Conservation (phyloP, 768 basidiomycete species). For the Coprinellus aureogranulatus region DNA sequence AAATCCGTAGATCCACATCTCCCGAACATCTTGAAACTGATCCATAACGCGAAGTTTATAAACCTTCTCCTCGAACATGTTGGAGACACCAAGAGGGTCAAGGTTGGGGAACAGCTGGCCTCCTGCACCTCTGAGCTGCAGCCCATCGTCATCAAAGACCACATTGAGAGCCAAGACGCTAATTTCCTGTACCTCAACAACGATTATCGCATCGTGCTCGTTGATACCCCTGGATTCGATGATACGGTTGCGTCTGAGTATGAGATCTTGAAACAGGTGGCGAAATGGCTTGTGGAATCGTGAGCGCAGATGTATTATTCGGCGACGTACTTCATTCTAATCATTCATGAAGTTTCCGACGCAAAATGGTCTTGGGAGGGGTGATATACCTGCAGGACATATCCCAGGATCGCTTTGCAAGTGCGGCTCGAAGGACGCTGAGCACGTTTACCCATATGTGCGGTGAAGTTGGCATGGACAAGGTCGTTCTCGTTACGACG, state of each 20-base stretch:
- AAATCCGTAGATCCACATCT: not conserved
- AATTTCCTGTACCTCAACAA: not conserved
- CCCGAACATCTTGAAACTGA: too few species aligned
- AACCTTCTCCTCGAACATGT: not conserved
- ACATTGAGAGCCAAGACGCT: not conserved
- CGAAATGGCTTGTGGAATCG: conserved; percentile 23
- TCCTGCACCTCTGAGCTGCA: not conserved
- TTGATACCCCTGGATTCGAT: conserved; percentile 11
- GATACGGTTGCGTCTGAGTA: conserved; percentile 14
- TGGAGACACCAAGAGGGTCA: not conserved
- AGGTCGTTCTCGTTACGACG: conserved; percentile 33
- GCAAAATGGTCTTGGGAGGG: conserved; percentile 16
- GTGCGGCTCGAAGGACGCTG: conserved; percentile 23
- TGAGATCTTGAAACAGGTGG: conserved; percentile 22
- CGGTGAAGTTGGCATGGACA: conserved; percentile 24
- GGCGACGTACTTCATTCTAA: too few species aligned
- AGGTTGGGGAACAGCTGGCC: not conserved
- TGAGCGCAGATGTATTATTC: conserved; percentile 13
- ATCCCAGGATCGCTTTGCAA: conserved; percentile 28
- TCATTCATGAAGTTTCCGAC: conserved; percentile 1
- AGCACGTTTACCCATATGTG: conserved; percentile 34
- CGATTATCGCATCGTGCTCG: not conserved
- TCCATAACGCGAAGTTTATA: not conserved
- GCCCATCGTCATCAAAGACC: not conserved
- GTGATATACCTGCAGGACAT: conserved; percentile 35